Conservation (phyloP, 2,329 filamentous ascomycete species). For the Trichoderma sp. region DNA sequence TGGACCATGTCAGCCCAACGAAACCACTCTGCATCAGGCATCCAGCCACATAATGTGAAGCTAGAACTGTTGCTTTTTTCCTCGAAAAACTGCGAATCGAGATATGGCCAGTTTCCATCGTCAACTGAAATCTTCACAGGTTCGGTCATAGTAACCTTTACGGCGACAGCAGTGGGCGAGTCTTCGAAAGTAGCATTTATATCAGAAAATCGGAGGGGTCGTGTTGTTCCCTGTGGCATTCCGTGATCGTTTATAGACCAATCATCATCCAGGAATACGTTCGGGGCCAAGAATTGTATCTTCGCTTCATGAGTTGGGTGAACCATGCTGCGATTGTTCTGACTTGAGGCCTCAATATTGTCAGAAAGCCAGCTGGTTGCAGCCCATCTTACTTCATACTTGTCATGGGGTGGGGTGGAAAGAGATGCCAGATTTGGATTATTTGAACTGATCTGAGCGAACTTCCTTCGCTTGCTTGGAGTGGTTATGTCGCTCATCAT, state of each 20-base stretch:
- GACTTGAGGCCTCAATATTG: background rate
- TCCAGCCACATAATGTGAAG: slow-evolving; percentile 46
- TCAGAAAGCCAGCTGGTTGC: background rate
- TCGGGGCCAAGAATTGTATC: slow-evolving; percentile 45
- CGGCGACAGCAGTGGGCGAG: background rate
- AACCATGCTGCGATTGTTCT: background rate
- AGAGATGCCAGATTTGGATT: background rate
- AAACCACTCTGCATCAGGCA: slow-evolving; percentile 44
- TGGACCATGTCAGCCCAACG: slow-evolving; percentile 34
- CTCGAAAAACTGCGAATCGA: slow-evolving; percentile 39
- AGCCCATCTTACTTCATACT: slow-evolving; percentile 4
- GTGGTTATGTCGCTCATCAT: slow-evolving; percentile 27
- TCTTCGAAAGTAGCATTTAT: background rate
- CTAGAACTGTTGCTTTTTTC: slow-evolving; percentile 35
- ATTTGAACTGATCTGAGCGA: background rate
- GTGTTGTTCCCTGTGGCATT: background rate
- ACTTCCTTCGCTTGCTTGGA: slow-evolving; percentile 23
- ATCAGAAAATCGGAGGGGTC: background rate
- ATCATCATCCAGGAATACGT: slow-evolving; percentile 41
- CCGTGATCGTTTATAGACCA: background rate
- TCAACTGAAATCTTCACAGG: slow-evolving; percentile 20
- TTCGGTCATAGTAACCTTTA: background rate
- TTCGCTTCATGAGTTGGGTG: background rate
- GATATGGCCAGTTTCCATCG: slow-evolving; percentile 37
- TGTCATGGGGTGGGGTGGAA: background rate